Percentiles rank a stretch among this genome's conserved stretches.
These are phyloP conservation scores for Saccharomyces mikatae DNA, from an alignment of 805 yeast genomes.

Conservation along the genomic window DNA sequence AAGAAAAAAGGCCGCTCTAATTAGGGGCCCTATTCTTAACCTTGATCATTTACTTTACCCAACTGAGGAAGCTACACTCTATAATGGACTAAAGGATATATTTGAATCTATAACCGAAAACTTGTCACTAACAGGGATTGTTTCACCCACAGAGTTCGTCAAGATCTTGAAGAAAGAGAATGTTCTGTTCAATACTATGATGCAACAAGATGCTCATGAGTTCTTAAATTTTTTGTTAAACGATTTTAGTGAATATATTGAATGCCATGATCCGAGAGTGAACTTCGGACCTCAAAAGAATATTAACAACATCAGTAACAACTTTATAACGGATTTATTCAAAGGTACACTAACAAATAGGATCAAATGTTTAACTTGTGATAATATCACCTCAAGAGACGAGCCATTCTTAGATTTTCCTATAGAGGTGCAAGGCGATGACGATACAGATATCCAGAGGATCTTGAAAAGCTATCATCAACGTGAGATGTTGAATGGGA, in stretches of 20 bases:
- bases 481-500: conserved; percentile 75
- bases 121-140: conserved; percentile 64
- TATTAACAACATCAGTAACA: conserved; percentile 18
- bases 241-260: conserved; percentile 48
- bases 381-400: conserved; percentile 67
- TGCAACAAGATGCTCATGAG: conserved; percentile 99
- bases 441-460: conserved; percentile 60
- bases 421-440: conserved; percentile 69
- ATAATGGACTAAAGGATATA: conserved; percentile 69
- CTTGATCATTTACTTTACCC: conserved; percentile 52
- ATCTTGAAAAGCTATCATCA: conserved; percentile 48
- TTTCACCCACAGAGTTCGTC: conserved; percentile 70
- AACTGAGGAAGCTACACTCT: conserved; percentile 37
- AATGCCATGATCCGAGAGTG: conserved; percentile 4
- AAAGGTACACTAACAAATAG: conserved; percentile 82
- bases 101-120: conserved; percentile 79
- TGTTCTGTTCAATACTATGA: conserved; percentile 74
- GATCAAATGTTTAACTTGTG: conserved; percentile 86
- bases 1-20: conserved; percentile 67
- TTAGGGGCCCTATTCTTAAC: conserved; percentile 77
- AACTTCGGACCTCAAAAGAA: background rate
- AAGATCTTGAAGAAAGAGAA: conserved; percentile 74
- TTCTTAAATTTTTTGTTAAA: conserved; percentile 82
- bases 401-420: conserved; percentile 84
- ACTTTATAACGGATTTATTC: conserved; percentile 62